Evolutionary conservation across 345 rosid genomes (phyloP), one percentile per base, ranked within the genome.

Genomic region (Lepidium africanum): DNA sequence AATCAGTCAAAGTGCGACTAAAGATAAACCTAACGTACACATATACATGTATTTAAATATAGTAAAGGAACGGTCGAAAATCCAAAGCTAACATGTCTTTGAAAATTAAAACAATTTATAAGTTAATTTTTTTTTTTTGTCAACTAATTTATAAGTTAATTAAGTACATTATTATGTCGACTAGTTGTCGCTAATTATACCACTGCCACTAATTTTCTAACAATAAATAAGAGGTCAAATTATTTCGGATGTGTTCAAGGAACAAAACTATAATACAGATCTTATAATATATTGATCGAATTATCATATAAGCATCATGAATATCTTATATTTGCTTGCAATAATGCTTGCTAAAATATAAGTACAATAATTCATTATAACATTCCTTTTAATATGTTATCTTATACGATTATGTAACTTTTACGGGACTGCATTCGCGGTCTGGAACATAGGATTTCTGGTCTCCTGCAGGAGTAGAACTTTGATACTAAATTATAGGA

Each of bases 231-330:
- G 37, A 25, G 55, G n/a, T 30, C 21, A 16, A 56, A 47, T 72
- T 72, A 3, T 72, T 65, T 56, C 71, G 65, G 71, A n/a, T 64
- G 30, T 48, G 48, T 65, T 14, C 71, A 65, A 63, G 3, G 43
- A 57, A 72, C 65, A 37, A 55, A 48, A 25, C 42, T 35, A 5
- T 9, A 9, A 11, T 27, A 13, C 25, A 19, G 32, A 30, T 27
- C 17, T 25, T 58, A 25, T 12, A 27, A 27, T 32, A 33, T 54
- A 5, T 19, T 25, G 3, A 27, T 50, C 36, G 16, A 21, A 51
- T 15, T 45, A 42, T 12, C 32, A 3, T 17, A 43, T 45, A 35
- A 17, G 62, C 7, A 54, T 19, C 12, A 66, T 23, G 21, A 6
- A 38, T 45, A 2, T 25, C 3, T 32, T 67, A 65, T 53, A 42